Evolutionary conservation across 208 protist genomes (phyloP).

Genomic region (Crithidia mellificae): DNA sequence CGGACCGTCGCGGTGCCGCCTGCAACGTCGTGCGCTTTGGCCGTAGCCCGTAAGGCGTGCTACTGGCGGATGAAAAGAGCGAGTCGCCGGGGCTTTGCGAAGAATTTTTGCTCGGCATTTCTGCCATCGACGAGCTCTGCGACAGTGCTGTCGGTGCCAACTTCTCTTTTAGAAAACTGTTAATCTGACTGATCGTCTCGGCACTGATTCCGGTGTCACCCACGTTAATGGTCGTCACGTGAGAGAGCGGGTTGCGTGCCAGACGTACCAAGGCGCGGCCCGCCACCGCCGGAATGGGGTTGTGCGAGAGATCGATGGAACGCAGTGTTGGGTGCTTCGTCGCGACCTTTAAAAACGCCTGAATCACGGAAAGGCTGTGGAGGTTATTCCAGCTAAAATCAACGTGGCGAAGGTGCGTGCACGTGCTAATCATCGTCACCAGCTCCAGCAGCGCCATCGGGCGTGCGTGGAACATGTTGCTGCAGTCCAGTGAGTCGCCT

Average conservation of each 20-base stretch:
- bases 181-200: slow-evolving; percentile 68
- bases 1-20: neutral
- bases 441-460: slow-evolving; percentile 66
- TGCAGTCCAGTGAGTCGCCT: slow-evolving; percentile 50
- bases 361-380: slow-evolving; percentile 62
- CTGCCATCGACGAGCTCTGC: slow-evolving; percentile 11
- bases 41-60: neutral
- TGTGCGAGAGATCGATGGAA: slow-evolving; percentile 71
- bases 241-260: slow-evolving; percentile 62
- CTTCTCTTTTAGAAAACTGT: slow-evolving; percentile 62
- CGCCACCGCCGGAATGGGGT: slow-evolving; percentile 79
- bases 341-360: slow-evolving; percentile 58
- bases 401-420: slow-evolving; percentile 47
- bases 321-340: slow-evolving; percentile 53
- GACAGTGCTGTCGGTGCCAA: slow-evolving; percentile 16
- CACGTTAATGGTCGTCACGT: slow-evolving; percentile 56
- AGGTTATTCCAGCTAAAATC: slow-evolving; percentile 85
- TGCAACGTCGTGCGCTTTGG: slow-evolving; percentile 3
- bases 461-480: slow-evolving; percentile 57
- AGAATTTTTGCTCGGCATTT: slow-evolving; percentile 12
- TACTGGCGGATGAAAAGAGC: slow-evolving; percentile 9
- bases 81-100: slow-evolving; percentile 10
- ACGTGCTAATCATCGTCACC: slow-evolving; percentile 68
- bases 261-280: slow-evolving; percentile 70
- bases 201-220: slow-evolving; percentile 56